phyloP scores from a whole-genome alignment of 768 basidiomycete genomes.

The Tephrocybe sp. region DNA sequence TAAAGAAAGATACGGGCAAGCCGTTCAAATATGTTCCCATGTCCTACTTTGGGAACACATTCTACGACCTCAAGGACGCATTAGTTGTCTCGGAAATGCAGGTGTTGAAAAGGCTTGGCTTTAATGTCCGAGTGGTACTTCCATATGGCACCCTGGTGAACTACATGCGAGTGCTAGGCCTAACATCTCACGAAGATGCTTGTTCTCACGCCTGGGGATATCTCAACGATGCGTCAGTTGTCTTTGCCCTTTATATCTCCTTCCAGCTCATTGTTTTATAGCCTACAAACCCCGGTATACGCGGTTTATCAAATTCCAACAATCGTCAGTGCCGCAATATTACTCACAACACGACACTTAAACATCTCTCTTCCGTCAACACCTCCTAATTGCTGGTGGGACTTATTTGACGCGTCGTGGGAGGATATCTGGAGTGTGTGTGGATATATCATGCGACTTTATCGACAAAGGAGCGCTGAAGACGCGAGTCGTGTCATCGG shows the following conservation, averaged over 20 bases:
- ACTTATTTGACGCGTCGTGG: conserved; percentile 88
- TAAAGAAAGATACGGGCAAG: conserved; percentile 30
- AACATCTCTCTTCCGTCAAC: conserved; percentile 69
- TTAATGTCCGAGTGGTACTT: conserved; percentile 89
- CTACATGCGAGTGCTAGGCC: conserved; percentile 87
- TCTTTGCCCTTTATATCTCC: neutral
- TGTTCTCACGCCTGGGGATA: conserved; percentile 90
- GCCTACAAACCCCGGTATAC: conserved; percentile 92
- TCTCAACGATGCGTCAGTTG: conserved; percentile 88
- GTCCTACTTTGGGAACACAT: conserved; percentile 85
- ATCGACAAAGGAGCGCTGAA: conserved; percentile 51
- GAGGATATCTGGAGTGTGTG: conserved; percentile 86
- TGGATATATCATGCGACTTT: conserved; percentile 83
- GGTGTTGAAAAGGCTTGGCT: conserved; percentile 91
- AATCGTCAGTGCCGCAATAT: conserved; percentile 87
- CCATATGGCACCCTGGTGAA: conserved; percentile 95
- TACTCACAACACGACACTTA: conserved; percentile 74
- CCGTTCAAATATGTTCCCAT: conserved; percentile 75
- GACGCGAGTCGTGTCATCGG: conserved; percentile 44
- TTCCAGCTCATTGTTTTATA: conserved; percentile 26
- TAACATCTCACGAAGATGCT: conserved; percentile 66
- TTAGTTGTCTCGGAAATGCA: conserved; percentile 97
- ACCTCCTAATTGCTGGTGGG: conserved; percentile 84
- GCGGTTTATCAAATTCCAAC: conserved; percentile 86
- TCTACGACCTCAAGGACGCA: conserved; percentile 94